phyloP scores from a whole-genome alignment of 1,284 basidiomycete species.

The Leccinum fuscescens region DNA sequence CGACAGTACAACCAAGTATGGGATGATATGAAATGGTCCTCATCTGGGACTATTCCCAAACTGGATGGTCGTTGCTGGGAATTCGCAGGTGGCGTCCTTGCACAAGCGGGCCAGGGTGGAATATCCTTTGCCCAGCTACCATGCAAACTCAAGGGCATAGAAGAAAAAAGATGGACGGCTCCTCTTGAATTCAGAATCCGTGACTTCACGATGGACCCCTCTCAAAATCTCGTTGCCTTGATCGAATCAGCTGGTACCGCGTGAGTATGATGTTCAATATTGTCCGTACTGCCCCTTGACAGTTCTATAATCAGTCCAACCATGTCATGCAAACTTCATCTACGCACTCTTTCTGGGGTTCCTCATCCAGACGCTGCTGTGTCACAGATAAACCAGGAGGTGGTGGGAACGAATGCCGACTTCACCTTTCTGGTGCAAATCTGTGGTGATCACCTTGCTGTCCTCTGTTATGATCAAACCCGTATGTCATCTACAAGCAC shows the following conservation, averaged over 20 bases:
- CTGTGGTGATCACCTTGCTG: slow-evolving; percentile 26
- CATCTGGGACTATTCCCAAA: slow-evolving; percentile 39
- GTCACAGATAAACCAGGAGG: slow-evolving; percentile 14
- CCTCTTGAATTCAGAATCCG: slow-evolving; percentile 44
- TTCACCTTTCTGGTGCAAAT: slow-evolving; percentile 29
- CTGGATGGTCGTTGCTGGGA: slow-evolving; percentile 47
- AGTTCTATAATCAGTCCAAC: slow-evolving; percentile 16
- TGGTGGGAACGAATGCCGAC: neutral
- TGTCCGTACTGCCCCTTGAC: slow-evolving; percentile 5
- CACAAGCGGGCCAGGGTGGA: slow-evolving; percentile 38
- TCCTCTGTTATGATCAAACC: slow-evolving; percentile 18
- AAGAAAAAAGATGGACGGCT: slow-evolving; percentile 46
- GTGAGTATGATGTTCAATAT: slow-evolving; percentile 16
- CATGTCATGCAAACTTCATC: slow-evolving; percentile 23
- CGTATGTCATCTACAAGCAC: slow-evolving; percentile 24
- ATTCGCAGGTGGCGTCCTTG: slow-evolving; percentile 57
- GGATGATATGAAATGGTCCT: slow-evolving; percentile 42
- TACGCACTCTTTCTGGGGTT: slow-evolving; percentile 28
- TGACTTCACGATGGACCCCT: slow-evolving; percentile 61
- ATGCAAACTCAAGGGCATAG: slow-evolving; percentile 47
- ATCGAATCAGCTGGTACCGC: slow-evolving; percentile 37
- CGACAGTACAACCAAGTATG: slow-evolving; percentile 44
- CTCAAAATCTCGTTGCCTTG: slow-evolving; percentile 55
- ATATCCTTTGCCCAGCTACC: slow-evolving; percentile 45
- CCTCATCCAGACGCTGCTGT: slow-evolving; percentile 21